Evolutionary conservation across 495 filamentous ascomycete species (phyloP), one percentile per base, ranked within the genome.

Genomic region (Penicillium soppii): DNA sequence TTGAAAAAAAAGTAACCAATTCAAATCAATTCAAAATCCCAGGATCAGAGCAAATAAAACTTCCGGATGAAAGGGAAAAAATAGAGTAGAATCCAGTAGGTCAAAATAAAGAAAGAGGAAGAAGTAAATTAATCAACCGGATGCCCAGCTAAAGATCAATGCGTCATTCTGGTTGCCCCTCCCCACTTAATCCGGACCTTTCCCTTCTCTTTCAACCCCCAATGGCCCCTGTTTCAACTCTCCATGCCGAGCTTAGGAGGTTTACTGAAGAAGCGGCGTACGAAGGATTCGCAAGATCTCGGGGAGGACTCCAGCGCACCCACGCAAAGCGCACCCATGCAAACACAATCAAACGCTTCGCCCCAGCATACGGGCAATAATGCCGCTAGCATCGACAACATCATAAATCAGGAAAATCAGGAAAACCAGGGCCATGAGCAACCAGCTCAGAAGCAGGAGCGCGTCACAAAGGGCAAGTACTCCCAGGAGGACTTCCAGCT

Each of bases 381-480:
- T 75, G 71, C 63, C 52, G 66, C 71, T 53, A 75, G 71, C 49
- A 75, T 77, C 57, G 66, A 73, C 37, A 68, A 74, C 53, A 67
- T 75, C 65, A 66, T 74, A 44, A 64, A 74, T 44, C 47, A 53
- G n/a, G 42, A 58, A 40, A 42, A 53, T 16, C 59, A 59, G 16
- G 57, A 57, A 26, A 36, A 19, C 20, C 39, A 53, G 32, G 41
- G 42, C 25, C 40, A 48, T 7, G 27, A 52, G 23, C 46, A n/a
- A n/a, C n/a, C n/a, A n/a, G n/a, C 55, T 2, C 59, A 65, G 22
- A 62, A 39, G 26, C 47, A 69, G 6, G 70, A 78, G 38, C 81
- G 94, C 53, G 81, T 83, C 52, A 98, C 94, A 39, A 96, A 95
- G 78, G 95, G 95, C n/a, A 97, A 97, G 77, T 98, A 98, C 70